phyloP scores from a whole-genome alignment of 345 rosid genomes.

The Eucalyptus microcorys region DNA sequence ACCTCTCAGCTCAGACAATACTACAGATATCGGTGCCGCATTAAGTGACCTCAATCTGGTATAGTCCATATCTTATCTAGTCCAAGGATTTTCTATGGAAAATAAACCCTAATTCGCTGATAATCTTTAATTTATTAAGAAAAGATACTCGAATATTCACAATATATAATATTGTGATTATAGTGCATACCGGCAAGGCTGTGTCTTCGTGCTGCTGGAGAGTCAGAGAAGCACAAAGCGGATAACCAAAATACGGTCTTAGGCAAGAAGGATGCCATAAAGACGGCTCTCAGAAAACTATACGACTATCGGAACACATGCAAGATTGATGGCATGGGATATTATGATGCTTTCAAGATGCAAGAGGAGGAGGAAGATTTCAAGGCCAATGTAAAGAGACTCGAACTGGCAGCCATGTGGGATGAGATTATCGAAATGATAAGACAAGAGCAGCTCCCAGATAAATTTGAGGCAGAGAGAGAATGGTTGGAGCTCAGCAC shows the following conservation, averaged over 20 bases:
- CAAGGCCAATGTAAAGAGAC: conserved; percentile 55
- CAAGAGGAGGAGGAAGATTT: conserved; percentile 32
- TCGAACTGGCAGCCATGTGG: conserved; percentile 56
- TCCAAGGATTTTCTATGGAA: background rate
- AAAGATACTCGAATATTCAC: background rate
- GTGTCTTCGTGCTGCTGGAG: conserved; percentile 47
- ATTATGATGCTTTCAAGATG: conserved; percentile 52
- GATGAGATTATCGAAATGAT: conserved; percentile 64
- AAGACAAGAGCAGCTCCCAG: conserved; percentile 53
- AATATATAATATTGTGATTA: background rate
- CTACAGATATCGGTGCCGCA: background rate
- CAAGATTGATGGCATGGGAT: conserved; percentile 18
- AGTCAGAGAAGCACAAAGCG: conserved; percentile 35
- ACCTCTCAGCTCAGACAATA: conserved; percentile 19
- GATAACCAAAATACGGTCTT: conserved; percentile 11
- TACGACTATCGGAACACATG: conserved; percentile 23
- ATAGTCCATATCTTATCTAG: background rate
- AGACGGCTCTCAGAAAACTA: background rate
- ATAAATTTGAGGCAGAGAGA: conserved; percentile 24
- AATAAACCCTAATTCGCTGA: background rate
- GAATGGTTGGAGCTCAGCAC: conserved; percentile 38
- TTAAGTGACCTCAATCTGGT: conserved; percentile 66
- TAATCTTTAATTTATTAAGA: background rate
- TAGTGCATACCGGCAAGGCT: background rate
- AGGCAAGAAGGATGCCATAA: conserved; percentile 5